Conservation (phyloP, 2,329 filamentous ascomycete species). For the Beauveria varroae region DNA sequence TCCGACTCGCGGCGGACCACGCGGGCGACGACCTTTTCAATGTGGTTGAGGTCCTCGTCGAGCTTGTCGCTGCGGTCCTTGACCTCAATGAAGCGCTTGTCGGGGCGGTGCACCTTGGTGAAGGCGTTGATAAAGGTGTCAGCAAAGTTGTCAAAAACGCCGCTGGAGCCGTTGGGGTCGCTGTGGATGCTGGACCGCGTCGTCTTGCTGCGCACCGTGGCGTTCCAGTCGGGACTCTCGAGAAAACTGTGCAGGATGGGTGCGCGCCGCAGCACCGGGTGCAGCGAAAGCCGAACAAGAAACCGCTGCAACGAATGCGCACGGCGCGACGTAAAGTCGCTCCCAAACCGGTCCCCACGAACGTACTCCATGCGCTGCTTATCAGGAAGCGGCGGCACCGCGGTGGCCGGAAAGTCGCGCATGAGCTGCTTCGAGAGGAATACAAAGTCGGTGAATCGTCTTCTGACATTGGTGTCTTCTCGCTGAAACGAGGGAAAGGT, state of each 20-base stretch:
- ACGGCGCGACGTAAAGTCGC: slow-evolving; percentile 83
- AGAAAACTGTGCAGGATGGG: slow-evolving; percentile 82
- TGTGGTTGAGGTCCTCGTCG: slow-evolving; percentile 84
- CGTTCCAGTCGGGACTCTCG: slow-evolving; percentile 93
- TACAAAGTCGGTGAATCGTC: slow-evolving; percentile 95
- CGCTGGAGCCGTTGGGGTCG: slow-evolving; percentile 43
- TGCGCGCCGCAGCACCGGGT: slow-evolving; percentile 80
- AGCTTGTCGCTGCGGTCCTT: slow-evolving; percentile 88
- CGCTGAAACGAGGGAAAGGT: slow-evolving; percentile 91
- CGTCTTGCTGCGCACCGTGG: slow-evolving; percentile 77
- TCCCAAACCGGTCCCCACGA: slow-evolving; percentile 86
- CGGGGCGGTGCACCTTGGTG: slow-evolving; percentile 90
- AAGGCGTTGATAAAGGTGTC: slow-evolving; percentile 97
- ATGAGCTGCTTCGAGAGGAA: slow-evolving; percentile 89
- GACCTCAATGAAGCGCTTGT: slow-evolving; percentile 90
- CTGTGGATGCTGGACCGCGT: slow-evolving; percentile 51
- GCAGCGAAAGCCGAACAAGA: slow-evolving; percentile 74
- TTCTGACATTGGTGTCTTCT: slow-evolving; percentile 68
- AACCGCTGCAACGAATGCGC: slow-evolving; percentile 90
- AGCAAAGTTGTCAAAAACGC: slow-evolving; percentile 90
- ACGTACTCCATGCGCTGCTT: slow-evolving; percentile 99
- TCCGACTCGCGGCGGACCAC: slow-evolving; percentile 84
- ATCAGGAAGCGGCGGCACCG: slow-evolving; percentile 89
- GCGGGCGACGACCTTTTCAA: slow-evolving; percentile 91
- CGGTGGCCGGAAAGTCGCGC: slow-evolving; percentile 82